Evolutionary conservation across 2,329 filamentous ascomycete species (phyloP).

Genomic region (Xylariaceae sp.): DNA sequence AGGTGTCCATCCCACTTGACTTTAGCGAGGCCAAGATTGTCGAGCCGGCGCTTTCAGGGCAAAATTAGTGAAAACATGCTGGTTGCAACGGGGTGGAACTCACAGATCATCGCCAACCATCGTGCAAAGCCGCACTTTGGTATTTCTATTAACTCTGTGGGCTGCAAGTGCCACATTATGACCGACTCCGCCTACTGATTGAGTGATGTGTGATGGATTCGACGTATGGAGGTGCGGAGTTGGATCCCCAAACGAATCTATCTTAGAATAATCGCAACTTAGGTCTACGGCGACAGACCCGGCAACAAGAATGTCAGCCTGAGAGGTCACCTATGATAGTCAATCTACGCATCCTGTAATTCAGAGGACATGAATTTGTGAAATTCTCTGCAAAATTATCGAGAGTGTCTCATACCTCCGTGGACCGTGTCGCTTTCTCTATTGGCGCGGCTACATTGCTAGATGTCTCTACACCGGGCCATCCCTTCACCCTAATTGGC

Average conservation of each 20-base stretch:
- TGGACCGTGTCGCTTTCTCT: conserved; percentile 9
- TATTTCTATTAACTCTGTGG: conserved; percentile 56
- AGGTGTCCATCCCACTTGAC: conserved; percentile 57
- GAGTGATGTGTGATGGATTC: conserved; percentile 73
- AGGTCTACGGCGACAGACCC: conserved; percentile 87
- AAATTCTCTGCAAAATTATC: neutral
- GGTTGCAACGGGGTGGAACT: conserved; percentile 25
- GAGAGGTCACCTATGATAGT: conserved; percentile 21
- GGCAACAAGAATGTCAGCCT: conserved; percentile 71
- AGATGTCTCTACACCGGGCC: conserved; percentile 7
- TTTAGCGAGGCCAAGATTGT: conserved; percentile 63
- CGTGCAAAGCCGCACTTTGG: conserved; percentile 68
- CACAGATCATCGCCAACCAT: conserved; percentile 73
- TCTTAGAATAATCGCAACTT: conserved; percentile 65
- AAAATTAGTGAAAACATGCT: neutral
- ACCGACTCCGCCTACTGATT: conserved; percentile 85
- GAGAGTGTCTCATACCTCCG: conserved; percentile 22
- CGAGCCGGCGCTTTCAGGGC: conserved; percentile 55
- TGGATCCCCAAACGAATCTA: conserved; percentile 25
- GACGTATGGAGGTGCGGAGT: conserved; percentile 66
- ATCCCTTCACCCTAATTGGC: conserved; percentile 21
- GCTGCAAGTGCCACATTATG: conserved; percentile 86
- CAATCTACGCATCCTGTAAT: conserved; percentile 10
- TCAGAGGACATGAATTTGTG: neutral
- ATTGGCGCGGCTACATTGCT: conserved; percentile 12